Percentiles rank a stretch among this genome's conserved stretches.
Conservation (phyloP, 768 basidiomycete species). For the Kwoniella bestiolae region DNA sequence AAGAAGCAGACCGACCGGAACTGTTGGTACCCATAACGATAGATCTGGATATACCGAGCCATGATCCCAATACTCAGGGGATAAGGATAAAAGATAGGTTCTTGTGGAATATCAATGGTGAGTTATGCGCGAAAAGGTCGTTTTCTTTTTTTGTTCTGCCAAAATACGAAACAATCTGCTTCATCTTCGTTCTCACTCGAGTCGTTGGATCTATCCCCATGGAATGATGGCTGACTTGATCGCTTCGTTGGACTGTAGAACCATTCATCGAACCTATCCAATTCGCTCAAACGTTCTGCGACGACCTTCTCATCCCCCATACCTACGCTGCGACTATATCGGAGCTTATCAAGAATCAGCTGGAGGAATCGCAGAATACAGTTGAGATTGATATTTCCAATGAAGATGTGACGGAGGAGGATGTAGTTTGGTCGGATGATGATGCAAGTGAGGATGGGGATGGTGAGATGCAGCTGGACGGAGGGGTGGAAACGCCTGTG, state of each 20-base stretch:
- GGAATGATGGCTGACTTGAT: background rate
- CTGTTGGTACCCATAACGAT: slow-evolving; percentile 88
- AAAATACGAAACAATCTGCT: too few species aligned
- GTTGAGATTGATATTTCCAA: slow-evolving; percentile 66
- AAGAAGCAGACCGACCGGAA: slow-evolving; percentile 65
- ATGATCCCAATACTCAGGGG: slow-evolving; percentile 78
- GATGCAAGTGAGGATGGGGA: slow-evolving; percentile 40
- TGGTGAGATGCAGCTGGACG: slow-evolving; percentile 16
- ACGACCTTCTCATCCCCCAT: slow-evolving; percentile 78
- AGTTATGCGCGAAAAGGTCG: too few species aligned
- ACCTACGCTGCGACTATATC: slow-evolving; percentile 79
- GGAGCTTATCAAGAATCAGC: slow-evolving; percentile 83
- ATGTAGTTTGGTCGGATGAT: slow-evolving; percentile 47
- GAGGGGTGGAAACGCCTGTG: background rate
- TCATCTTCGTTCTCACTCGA: too few species aligned
- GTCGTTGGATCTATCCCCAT: too few species aligned
- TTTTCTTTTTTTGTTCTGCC: too few species aligned
- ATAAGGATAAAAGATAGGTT: slow-evolving; percentile 93
- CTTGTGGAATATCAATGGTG: slow-evolving; percentile 87
- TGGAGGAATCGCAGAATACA: slow-evolving; percentile 85
- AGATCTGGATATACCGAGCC: slow-evolving; percentile 90
- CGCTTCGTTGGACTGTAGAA: slow-evolving; percentile 60
- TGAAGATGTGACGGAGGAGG: slow-evolving; percentile 60
- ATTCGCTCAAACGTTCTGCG: slow-evolving; percentile 85
- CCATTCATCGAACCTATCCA: slow-evolving; percentile 77